Percentiles rank a stretch among this genome's conserved stretches.
Conservation (phyloP, 352 stramenopile genomes). For the Blastocystis sp. region DNA sequence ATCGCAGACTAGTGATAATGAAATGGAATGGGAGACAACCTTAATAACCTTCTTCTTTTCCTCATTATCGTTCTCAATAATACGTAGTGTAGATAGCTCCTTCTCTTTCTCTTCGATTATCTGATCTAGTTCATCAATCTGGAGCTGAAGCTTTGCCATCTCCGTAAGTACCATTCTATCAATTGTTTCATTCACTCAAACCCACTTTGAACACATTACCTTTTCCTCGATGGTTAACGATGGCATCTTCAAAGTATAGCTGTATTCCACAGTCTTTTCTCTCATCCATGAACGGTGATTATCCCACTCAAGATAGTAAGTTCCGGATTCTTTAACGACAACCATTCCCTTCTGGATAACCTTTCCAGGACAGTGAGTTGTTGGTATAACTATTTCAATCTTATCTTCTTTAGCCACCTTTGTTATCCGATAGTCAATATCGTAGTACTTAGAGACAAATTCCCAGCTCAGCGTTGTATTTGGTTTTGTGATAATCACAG, state of each 20-base stretch:
- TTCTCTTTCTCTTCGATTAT: background rate
- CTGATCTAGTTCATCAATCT: background rate
- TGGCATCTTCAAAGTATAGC: background rate
- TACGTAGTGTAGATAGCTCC: background rate
- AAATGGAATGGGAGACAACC: too few species aligned
- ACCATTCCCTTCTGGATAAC: background rate
- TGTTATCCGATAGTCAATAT: background rate
- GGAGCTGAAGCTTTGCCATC: background rate
- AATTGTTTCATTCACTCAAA: background rate
- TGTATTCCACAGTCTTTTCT: background rate
- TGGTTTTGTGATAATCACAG: background rate
- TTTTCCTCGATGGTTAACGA: background rate
- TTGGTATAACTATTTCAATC: background rate
- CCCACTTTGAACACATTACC: background rate
- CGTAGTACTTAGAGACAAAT: background rate
- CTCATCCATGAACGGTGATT: background rate
- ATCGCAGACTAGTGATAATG: too few species aligned
- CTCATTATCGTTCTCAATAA: background rate
- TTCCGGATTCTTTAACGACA: background rate
- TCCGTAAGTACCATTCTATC: background rate
- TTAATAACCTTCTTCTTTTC: too few species aligned
- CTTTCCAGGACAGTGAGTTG: background rate
- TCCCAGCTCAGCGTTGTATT: background rate
- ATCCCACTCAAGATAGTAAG: constrained; percentile 5
- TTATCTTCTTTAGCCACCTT: background rate